phyloP scores from a whole-genome alignment of 2,329 filamentous ascomycete species.

The Diplodia corticola region DNA sequence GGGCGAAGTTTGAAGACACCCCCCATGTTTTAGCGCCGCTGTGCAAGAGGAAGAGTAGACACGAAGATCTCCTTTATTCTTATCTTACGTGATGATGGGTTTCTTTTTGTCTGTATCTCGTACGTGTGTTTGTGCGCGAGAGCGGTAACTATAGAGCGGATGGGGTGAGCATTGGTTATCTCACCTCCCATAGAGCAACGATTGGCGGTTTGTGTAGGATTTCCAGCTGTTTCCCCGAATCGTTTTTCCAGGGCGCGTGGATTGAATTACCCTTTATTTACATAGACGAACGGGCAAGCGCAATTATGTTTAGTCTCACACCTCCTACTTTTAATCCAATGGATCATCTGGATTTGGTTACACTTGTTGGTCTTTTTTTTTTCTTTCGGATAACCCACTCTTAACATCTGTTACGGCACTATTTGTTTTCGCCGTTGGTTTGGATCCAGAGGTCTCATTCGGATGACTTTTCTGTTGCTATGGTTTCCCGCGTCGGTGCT shows the following conservation, averaged over 20 bases:
- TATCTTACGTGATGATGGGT: neutral
- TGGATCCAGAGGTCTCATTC: neutral
- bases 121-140: neutral
- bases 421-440: neutral
- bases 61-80: neutral
- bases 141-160: slow-evolving; percentile 7
- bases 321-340: neutral
- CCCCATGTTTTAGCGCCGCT: neutral
- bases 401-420: neutral
- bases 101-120: neutral
- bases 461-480: neutral
- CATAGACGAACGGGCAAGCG: slow-evolving; percentile 9
- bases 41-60: neutral
- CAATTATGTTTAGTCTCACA: neutral
- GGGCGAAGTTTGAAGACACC: neutral
- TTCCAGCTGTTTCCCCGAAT: neutral
- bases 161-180: neutral
- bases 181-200: slow-evolving; percentile 7
- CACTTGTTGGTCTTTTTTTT: neutral
- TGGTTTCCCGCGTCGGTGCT: neutral
- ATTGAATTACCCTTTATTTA: neutral
- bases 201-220: neutral
- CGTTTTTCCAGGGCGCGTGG: neutral
- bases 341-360: neutral
- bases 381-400: neutral